Evolutionary conservation across 257 asterid species (phyloP).

Genomic region (Forsythia viridissima): DNA sequence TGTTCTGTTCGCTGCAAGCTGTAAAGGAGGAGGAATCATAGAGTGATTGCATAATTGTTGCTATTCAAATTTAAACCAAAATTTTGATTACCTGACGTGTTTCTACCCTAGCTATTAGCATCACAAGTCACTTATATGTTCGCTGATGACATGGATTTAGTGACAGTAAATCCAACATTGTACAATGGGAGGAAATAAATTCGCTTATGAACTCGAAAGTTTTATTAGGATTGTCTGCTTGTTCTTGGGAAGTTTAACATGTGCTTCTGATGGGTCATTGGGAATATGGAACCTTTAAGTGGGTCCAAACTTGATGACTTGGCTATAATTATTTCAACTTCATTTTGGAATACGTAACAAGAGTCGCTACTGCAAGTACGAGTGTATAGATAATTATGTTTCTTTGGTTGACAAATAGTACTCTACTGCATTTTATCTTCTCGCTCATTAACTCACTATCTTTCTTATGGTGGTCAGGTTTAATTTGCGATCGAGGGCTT

Average conservation of each 20-base stretch:
- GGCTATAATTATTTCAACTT: neutral
- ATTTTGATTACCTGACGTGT: neutral
- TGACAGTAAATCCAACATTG: neutral
- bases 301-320: neutral
- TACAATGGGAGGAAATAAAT: neutral
- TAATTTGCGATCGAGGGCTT: conserved; percentile 90
- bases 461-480: conserved; percentile 48
- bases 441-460: conserved; percentile 10
- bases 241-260: neutral
- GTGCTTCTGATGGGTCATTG: neutral
- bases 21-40: neutral
- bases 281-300: neutral
- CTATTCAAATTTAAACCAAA: neutral
- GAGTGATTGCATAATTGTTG: neutral
- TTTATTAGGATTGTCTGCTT: neutral
- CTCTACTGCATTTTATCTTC: conserved; percentile 4
- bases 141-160: neutral
- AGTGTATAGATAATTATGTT: neutral
- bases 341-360: neutral
- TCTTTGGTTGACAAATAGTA: conserved; percentile 15
- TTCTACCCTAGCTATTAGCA: neutral
- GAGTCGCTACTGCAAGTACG: neutral
- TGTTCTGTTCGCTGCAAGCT: neutral
- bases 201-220: neutral
- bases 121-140: neutral